Base-by-base conservation (phyloP, 2,329 filamentous ascomycete species). In the Xylariaceae sp. region DNA sequence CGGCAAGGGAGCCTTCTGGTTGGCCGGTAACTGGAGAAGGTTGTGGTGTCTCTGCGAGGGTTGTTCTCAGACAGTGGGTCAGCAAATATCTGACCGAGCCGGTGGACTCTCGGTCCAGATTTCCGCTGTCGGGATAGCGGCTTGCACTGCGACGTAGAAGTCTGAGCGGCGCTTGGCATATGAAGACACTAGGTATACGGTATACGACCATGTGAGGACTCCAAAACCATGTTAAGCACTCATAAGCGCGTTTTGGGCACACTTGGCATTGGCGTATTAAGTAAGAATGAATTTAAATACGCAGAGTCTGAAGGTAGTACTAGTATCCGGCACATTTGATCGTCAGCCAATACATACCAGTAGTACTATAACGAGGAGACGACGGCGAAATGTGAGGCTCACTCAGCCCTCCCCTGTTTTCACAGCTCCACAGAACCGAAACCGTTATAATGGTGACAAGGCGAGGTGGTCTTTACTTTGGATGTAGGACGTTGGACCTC, bases 121-220 rank as follows among this genome's bases (percentile, higher is more conserved):
- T 54, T 43, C 58, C 53, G 58, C 49, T 57, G 58, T 51, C 58
- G 58, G 58, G 58, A 57, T 51, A 57, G 48, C 58, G 58, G 58
- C 58, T 58, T 46, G 34, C 53, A 44, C 34, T 60, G 58, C 16
- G 54, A 60, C 58, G 39, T 34, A 29, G 21, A 53, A 50, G 53
- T 51, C 58, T 57, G 58, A 60, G 58, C 58, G 49, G 33, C 50
- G 53, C 57, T 45, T 36, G 43, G 53, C 28, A 40, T 45, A 26
- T 24, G 16, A 48, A 37, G 21, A 37, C 36, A 41, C 47, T 48
- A 31, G 26, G 19, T 24, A 21, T 24, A 17, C 36, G 17, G 34
- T 16, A 40, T 33, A 37, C 33, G 24, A 28, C 33, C 23, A 26
- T 9, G 12, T 12, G 12, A 31, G 28, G 28, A 31, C 12, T 31